phyloP scores from a whole-genome alignment of 2,329 filamentous ascomycete species.

The Thelonectria olida region DNA sequence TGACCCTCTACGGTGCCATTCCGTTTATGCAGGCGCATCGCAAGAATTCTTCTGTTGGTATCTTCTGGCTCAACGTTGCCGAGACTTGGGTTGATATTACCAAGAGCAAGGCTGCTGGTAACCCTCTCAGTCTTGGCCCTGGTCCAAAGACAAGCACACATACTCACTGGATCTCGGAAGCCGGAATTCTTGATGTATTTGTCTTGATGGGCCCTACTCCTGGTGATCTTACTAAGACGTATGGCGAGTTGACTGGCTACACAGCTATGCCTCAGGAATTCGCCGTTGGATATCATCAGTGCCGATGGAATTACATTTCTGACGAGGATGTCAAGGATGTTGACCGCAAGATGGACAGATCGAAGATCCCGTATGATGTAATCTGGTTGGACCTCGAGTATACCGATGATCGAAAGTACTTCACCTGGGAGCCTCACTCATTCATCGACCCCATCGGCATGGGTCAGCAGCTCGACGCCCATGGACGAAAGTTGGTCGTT shows the following conservation, averaged over 20 bases:
- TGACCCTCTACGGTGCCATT: constrained; percentile 98
- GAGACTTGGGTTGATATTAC: constrained; percentile 98
- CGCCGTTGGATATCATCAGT: constrained; percentile 93
- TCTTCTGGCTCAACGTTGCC: constrained; percentile 97
- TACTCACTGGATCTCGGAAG: constrained; percentile 97
- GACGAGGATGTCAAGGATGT: constrained; percentile 98
- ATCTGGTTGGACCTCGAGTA: constrained; percentile 99
- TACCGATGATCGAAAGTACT: constrained; percentile 96
- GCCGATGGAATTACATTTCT: constrained; percentile 98
- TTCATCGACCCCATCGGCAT: constrained; percentile 89
- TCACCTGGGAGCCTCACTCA: constrained; percentile 92
- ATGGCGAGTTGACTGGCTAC: constrained; percentile 89
- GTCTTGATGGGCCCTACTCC: constrained; percentile 92
- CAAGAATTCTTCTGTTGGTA: constrained; percentile 90
- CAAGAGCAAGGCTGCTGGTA: constrained; percentile 78
- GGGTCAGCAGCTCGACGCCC: constrained; percentile 85
- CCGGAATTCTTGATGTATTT: constrained; percentile 89
- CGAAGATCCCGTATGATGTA: constrained; percentile 95
- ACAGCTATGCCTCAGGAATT: constrained; percentile 93
- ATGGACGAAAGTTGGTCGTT: constrained; percentile 88
- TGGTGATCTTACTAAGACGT: constrained; percentile 81
- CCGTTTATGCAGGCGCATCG: constrained; percentile 98
- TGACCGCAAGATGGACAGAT: constrained; percentile 94
- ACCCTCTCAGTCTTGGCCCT: constrained; percentile 79
- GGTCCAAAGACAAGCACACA: constrained; percentile 78